Evolutionary conservation across 2,329 filamentous ascomycete species (phyloP).

Genomic region (Lasiodiplodia citricola): DNA sequence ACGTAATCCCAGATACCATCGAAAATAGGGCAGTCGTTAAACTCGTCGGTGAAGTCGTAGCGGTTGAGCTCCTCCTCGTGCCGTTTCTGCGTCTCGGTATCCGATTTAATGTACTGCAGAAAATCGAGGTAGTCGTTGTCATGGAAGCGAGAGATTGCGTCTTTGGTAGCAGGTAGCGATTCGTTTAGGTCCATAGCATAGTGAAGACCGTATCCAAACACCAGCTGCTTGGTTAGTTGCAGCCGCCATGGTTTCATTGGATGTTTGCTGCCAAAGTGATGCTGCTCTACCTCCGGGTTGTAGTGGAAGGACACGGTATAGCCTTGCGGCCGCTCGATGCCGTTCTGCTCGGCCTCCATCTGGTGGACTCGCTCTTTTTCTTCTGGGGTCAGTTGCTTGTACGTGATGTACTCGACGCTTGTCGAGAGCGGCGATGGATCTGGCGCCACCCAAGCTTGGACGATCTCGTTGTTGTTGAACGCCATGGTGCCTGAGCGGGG

Average conservation of each 20-base stretch:
- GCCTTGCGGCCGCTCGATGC: constrained; percentile 79
- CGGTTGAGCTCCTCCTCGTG: constrained; percentile 56
- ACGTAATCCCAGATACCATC: constrained; percentile 96
- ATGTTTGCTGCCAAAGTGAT: constrained; percentile 96
- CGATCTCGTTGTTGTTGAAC: constrained; percentile 25
- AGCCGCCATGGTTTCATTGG: constrained; percentile 99
- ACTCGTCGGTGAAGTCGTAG: constrained; percentile 78
- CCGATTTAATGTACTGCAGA: constrained; percentile 60
- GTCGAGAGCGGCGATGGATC: constrained; percentile 18
- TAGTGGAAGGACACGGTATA: constrained; percentile 95
- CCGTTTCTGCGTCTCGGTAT: constrained; percentile 28
- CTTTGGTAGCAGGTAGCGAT: constrained; percentile 80
- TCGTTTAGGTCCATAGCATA: constrained; percentile 96
- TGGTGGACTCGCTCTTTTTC: constrained; percentile 51
- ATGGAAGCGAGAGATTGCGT: constrained; percentile 88
- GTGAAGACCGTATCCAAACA: constrained; percentile 94
- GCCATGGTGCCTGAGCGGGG: constrained; percentile 7
- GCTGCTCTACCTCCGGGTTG: constrained; percentile 91
- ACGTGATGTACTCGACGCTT: constrained; percentile 21
- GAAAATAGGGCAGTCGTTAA: constrained; percentile 89
- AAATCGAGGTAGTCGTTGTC: constrained; percentile 90
- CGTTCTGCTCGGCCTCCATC: constrained; percentile 63
- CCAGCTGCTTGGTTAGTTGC: constrained; percentile 91
- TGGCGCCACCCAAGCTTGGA: constrained; percentile 23
- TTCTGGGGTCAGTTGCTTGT: constrained; percentile 22